Evolutionary conservation across 2,329 filamentous ascomycete genomes (phyloP).

Genomic region (Colletotrichum limetticola): DNA sequence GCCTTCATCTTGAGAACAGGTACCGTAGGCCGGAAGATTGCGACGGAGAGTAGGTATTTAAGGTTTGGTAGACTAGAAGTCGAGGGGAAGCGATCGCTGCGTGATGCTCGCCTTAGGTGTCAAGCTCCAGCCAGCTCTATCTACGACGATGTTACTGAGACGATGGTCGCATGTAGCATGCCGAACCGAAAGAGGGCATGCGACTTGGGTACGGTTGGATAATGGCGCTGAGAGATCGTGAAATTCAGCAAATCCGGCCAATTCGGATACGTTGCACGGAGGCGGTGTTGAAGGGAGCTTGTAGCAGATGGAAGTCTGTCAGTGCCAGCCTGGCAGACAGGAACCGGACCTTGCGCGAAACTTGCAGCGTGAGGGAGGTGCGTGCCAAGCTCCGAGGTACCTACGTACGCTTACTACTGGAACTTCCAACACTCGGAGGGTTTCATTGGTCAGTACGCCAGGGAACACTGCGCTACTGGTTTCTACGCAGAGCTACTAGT

Average conservation of each 20-base stretch:
- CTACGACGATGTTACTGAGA: constrained; percentile 13
- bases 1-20: constrained; percentile 60
- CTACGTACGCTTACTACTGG: constrained; percentile 12
- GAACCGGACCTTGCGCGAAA: constrained; percentile 22
- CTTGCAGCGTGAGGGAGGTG: constrained; percentile 25
- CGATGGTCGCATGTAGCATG: constrained; percentile 18
- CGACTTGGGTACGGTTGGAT: not conserved
- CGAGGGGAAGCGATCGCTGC: not conserved
- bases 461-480: not conserved
- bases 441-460: constrained; percentile 6
- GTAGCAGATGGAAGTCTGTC: constrained; percentile 3
- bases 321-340: constrained; percentile 28
- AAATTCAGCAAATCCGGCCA: constrained; percentile 10
- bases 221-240: constrained; percentile 14
- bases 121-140: constrained; percentile 1
- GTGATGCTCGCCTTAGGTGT: not conserved
- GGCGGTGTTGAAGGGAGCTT: constrained; percentile 12
- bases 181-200: constrained; percentile 7
- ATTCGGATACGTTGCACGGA: constrained; percentile 28
- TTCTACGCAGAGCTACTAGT: not conserved
- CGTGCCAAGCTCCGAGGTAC: constrained; percentile 29
- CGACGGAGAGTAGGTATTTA: not conserved
- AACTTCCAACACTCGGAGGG: constrained; percentile 1
- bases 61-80: not conserved
- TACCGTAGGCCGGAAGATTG: not conserved